phyloP scores from a whole-genome alignment of 306 rosid genomes.

The Albizia julibrissin region DNA sequence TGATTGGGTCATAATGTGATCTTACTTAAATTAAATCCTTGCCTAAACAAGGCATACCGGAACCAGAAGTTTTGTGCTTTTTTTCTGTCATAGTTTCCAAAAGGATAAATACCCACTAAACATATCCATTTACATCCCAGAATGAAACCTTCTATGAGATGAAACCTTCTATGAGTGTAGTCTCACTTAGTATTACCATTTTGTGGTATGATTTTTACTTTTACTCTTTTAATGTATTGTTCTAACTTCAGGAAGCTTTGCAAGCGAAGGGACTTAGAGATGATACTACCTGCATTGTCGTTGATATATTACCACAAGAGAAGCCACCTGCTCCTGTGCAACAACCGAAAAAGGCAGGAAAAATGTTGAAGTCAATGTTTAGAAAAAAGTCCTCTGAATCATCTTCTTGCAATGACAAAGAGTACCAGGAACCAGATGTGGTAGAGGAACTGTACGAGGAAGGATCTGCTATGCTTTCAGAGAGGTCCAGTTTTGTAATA shows the following conservation, averaged over 20 bases:
- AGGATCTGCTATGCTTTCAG: constrained; percentile 96
- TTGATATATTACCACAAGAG: constrained; percentile 80
- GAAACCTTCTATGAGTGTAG: no score
- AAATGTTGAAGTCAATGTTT: constrained; percentile 87
- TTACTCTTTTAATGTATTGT: constrained; percentile 17
- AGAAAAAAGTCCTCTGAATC: constrained; percentile 77
- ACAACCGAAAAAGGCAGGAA: constrained; percentile 67
- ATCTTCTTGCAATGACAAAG: constrained; percentile 69
- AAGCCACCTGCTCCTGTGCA: constrained; percentile 63
- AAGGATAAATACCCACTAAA: background rate
- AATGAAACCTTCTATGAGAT: background rate
- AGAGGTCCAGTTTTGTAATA: constrained; percentile 63
- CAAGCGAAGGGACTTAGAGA: constrained; percentile 97
- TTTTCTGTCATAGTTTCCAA: background rate
- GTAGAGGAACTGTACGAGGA: constrained; percentile 91
- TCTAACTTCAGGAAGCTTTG: constrained; percentile 74
- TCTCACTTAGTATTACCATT: constrained; percentile 9
- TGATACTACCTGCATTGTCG: constrained; percentile 94
- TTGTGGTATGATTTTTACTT: background rate
- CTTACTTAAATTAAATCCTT: background rate
- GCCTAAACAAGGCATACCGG: background rate
- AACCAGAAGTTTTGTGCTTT: background rate
- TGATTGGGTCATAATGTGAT: background rate
- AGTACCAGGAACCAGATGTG: constrained; percentile 72
- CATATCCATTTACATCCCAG: background rate